phyloP scores from a whole-genome alignment of 2,329 filamentous ascomycete species.

The Stachybotrys echinatus region DNA sequence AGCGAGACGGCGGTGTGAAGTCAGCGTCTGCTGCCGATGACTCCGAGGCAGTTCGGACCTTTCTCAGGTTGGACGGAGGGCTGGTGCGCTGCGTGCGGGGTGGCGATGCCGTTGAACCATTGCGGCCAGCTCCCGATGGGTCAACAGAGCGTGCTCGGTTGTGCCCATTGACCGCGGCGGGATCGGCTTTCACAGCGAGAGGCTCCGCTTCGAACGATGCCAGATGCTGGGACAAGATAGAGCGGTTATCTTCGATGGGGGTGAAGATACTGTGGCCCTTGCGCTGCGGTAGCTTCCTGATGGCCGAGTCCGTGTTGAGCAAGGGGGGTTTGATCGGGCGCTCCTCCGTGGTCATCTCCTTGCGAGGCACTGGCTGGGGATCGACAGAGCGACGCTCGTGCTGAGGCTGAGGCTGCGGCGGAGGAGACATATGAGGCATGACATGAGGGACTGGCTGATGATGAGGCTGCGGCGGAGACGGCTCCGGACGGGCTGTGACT shows the following conservation, averaged over 20 bases:
- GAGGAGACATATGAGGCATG: slow-evolving; percentile 45
- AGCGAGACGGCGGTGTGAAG: slow-evolving; percentile 67
- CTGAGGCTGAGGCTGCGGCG: slow-evolving; percentile 43
- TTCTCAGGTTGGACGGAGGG: slow-evolving; percentile 40
- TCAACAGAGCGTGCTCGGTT: slow-evolving; percentile 62
- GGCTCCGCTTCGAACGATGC: slow-evolving; percentile 58
- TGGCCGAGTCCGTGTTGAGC: slow-evolving; percentile 44
- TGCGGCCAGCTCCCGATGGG: slow-evolving; percentile 49
- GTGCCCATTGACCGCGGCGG: slow-evolving; percentile 19
- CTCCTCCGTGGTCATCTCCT: slow-evolving; percentile 42
- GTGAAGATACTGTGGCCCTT: slow-evolving; percentile 95
- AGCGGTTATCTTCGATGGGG: slow-evolving; percentile 88
- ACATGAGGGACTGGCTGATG: slow-evolving; percentile 45
- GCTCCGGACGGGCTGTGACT: slow-evolving; percentile 41
- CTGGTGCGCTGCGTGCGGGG: slow-evolving; percentile 45
- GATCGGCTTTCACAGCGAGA: slow-evolving; percentile 17
- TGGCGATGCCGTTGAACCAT: slow-evolving; percentile 48
- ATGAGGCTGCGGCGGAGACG: slow-evolving; percentile 54
- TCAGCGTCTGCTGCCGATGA: slow-evolving; percentile 60
- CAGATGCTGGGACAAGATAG: slow-evolving; percentile 80
- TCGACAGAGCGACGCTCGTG: slow-evolving; percentile 40
- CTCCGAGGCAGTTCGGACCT: slow-evolving; percentile 44
- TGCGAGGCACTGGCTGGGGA: slow-evolving; percentile 46
- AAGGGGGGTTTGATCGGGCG: slow-evolving; percentile 40
- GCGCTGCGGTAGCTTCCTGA: slow-evolving; percentile 64